Evolutionary conservation across 2,329 filamentous ascomycete species (phyloP), one percentile per base, ranked within the genome.

Genomic region (Tympanopsis confertula): DNA sequence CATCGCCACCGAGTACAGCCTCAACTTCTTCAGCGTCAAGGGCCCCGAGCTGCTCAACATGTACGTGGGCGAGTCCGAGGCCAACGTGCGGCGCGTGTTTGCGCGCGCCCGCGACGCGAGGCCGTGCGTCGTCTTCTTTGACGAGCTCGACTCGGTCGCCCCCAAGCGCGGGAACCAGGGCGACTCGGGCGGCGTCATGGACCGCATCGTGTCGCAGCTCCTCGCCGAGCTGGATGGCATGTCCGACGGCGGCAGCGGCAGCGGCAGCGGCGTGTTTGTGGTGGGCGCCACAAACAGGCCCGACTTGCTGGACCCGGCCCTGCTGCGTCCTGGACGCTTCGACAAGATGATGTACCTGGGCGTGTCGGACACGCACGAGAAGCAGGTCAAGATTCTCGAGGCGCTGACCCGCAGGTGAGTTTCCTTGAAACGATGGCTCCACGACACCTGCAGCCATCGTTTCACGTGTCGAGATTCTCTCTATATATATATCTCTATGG

Each of bases 261-360:
- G 17, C 15, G 15, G 30, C 10, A 10, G 2, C 7, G 12, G 30
- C 10, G 89, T 96, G 4, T 96, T 96, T 55, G 91, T 96, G 19
- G 94, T 98, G 47, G 89, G 91, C 41, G 89, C 89, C 3, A 98
- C 89, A 4, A 98, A 98, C 62, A 68, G 89, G 44, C 91, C 91
- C 1, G 91, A 98, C 64, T 64, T 96, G 38, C 70, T 98, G 17
- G 89, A 98, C 54, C 86, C 86, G 45, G 91, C 89, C 4, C 65
- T 98, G 41, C 66, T 96, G 33, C 76, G 89, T 38, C 91, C 89
- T 1, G 89, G 89, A 2, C 72, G 89, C 42, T 96, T 98, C 57
- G 91, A 98, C 56, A 96, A 96, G 67, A 94, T 96, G 88, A 73
- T 98, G 20, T 98, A 96, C 53, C 69, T 98, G 12, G 91, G 91